Evolutionary conservation across 495 filamentous ascomycete genomes (phyloP), one percentile per base, ranked within the genome.

Genomic region (Xeromyces bisporus): DNA sequence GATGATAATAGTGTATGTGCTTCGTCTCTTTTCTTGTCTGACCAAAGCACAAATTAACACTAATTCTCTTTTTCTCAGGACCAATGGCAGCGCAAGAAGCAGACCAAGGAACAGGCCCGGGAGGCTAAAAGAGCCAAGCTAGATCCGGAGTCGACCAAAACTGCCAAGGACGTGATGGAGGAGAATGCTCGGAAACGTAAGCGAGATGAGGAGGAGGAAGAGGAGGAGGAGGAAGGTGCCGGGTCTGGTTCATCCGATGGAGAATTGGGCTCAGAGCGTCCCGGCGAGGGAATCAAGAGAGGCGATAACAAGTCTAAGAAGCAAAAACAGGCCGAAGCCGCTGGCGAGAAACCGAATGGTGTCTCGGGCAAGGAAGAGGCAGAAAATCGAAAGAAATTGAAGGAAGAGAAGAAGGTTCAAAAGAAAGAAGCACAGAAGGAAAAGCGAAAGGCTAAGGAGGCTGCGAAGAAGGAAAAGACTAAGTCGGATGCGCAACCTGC

Each of bases 51-150:
- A 23, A 37, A 26, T 48, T 43, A 64, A 66, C 55, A 56, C 55
- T 24, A 45, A 46, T 37, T 15, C 31, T n/a, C n/a, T 34, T 39
- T 29, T 40, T 42, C 34, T 49, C 51, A 85, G 76, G 69, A 80
- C 36, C 81, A 87, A 71, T 86, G 80, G 80, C 67, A 73, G 55
- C 73, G 71, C 50, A 84, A 82, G 52, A 89, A 87, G 52, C 80
- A 86, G 55, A 80, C 78, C 28, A 89, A 87, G 53, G 77, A 79
- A 43, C 66, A 87, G 51, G 76, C 76, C 33, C 74, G 71, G 28
- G 71, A 73, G 28, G 80, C 81, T 6, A 77, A 77, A 52, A 58
- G 66, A 51, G 83, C 80, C 23, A 93, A 91, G 55, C 67, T 93
- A 9, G 78, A 92, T 34, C 84, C 85, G 17, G 81, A 86, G 34